Evolutionary conservation across 129 eudicot species (phyloP).

Genomic region (Heracleum sosnowskyi): DNA sequence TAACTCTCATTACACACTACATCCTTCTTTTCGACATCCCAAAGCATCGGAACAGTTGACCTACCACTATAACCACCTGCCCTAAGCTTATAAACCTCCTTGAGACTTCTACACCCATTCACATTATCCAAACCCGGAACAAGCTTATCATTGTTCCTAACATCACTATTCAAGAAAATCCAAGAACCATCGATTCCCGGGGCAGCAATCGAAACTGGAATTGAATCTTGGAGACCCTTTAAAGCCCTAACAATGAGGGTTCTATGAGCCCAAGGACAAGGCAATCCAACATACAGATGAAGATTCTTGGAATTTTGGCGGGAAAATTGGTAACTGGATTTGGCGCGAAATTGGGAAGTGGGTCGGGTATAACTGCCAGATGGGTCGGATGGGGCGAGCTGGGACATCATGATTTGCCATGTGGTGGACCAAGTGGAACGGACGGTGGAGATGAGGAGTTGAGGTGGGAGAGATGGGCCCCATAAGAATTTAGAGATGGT

Average conservation of each 20-base stretch:
- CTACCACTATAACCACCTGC: conserved; percentile 70
- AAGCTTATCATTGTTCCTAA: conserved; percentile 19
- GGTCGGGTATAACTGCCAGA: conserved; percentile 87
- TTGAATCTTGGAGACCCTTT: conserved; percentile 51
- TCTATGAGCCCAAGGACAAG: conserved; percentile 99
- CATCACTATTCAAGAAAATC: conserved; percentile 33
- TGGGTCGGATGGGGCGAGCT: conserved; percentile 97
- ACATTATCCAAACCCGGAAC: conserved; percentile 46
- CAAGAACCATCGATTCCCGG: conserved; percentile 79
- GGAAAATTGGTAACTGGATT: conserved; percentile 22
- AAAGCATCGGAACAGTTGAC: conserved; percentile 82
- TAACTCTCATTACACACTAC: conserved; percentile 92
- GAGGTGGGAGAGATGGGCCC: conserved; percentile 90
- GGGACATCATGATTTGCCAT: conserved; percentile 98
- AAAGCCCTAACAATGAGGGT: conserved; percentile 84
- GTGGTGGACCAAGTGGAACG: conserved; percentile 84
- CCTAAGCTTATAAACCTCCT: conserved; percentile 58
- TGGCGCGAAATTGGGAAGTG: conserved; percentile 53
- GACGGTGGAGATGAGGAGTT: conserved; percentile 95
- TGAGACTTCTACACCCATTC: conserved; percentile 44
- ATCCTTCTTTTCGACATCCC: conserved; percentile 61
- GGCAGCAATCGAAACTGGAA: conserved; percentile 69
- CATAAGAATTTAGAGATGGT: conserved; percentile 65
- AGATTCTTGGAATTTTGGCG: conserved; percentile 25
- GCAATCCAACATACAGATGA: conserved; percentile 93